Evolutionary conservation across 805 yeast species (phyloP).

Genomic region (Kuraishia ogatae): DNA sequence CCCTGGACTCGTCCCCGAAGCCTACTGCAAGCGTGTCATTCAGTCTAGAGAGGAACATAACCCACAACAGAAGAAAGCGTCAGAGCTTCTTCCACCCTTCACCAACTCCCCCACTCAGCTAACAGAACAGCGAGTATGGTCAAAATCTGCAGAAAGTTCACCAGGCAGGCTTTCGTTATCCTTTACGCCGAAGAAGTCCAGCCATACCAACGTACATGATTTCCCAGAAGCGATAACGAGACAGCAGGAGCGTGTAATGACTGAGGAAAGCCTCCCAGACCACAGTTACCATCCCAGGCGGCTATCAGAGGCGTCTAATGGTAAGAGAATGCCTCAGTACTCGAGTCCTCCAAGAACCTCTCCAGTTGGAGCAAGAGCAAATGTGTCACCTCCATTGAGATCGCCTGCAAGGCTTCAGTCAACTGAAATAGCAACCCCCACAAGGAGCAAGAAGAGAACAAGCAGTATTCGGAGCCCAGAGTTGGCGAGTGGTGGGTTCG

Average conservation of each 20-base stretch:
- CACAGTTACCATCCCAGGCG: neutral
- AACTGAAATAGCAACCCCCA: neutral
- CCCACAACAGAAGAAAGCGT: neutral
- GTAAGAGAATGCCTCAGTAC: neutral
- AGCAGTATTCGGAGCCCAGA: neutral
- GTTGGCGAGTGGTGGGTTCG: neutral
- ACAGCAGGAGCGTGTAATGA: neutral
- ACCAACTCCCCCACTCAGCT: neutral
- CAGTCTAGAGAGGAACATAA: neutral
- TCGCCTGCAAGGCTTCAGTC: neutral
- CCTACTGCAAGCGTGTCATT: constrained; percentile 16
- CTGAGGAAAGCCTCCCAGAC: neutral
- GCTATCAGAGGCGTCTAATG: neutral
- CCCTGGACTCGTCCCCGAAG: constrained; percentile 45
- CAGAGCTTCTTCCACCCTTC: neutral
- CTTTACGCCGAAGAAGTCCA: neutral
- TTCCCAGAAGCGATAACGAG: neutral
- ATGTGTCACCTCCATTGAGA: neutral
- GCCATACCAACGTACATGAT: neutral
- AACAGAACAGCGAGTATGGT: neutral
- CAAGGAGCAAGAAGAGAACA: neutral
- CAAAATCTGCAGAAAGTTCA: neutral
- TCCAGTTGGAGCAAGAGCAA: neutral
- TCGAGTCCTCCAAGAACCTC: neutral
- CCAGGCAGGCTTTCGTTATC: neutral